Evolutionary conservation across 2,329 filamentous ascomycete species (phyloP).

Genomic region (Nannizziopsis arthrosporioides): DNA sequence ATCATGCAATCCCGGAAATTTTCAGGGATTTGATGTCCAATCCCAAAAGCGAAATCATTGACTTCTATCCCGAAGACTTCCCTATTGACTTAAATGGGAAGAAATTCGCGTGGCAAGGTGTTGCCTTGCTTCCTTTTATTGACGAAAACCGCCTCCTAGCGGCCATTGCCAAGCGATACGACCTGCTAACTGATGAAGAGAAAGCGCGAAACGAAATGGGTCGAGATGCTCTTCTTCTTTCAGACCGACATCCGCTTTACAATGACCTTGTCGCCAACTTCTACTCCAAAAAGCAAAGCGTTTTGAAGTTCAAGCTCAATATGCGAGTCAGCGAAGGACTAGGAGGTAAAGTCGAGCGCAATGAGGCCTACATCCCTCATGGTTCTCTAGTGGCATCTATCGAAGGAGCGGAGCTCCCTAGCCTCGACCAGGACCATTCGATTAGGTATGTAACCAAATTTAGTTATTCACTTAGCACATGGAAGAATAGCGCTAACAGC

Average conservation of each 20-base stretch:
- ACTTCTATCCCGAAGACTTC: constrained; percentile 95
- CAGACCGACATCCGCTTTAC: constrained; percentile 74
- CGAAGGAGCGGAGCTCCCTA: constrained; percentile 57
- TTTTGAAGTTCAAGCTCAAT: constrained; percentile 58
- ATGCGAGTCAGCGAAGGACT: constrained; percentile 64
- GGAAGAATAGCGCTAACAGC: constrained; percentile 14
- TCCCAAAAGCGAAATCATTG: constrained; percentile 79
- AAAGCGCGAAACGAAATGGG: constrained; percentile 65
- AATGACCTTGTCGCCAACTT: constrained; percentile 73
- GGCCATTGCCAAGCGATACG: constrained; percentile 75
- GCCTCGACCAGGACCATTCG: constrained; percentile 73
- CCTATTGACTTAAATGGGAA: constrained; percentile 90
- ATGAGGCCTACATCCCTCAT: constrained; percentile 74
- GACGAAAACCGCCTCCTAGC: constrained; percentile 75
- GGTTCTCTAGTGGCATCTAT: constrained; percentile 69
- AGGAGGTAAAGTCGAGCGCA: constrained; percentile 68
- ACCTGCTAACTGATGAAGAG: constrained; percentile 65
- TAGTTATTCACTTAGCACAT: constrained; percentile 5
- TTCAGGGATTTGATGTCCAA: constrained; percentile 89
- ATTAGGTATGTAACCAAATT: constrained; percentile 55
- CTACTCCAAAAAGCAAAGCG: constrained; percentile 76
- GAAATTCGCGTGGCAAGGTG: constrained; percentile 96
- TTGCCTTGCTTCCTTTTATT: constrained; percentile 88
- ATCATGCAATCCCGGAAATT: constrained; percentile 74
- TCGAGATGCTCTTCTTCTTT: constrained; percentile 70